Evolutionary conservation across 1,139 yeast genomes (phyloP), one percentile per base, ranked within the genome.

Genomic region (Sugiyamaella novakii): DNA sequence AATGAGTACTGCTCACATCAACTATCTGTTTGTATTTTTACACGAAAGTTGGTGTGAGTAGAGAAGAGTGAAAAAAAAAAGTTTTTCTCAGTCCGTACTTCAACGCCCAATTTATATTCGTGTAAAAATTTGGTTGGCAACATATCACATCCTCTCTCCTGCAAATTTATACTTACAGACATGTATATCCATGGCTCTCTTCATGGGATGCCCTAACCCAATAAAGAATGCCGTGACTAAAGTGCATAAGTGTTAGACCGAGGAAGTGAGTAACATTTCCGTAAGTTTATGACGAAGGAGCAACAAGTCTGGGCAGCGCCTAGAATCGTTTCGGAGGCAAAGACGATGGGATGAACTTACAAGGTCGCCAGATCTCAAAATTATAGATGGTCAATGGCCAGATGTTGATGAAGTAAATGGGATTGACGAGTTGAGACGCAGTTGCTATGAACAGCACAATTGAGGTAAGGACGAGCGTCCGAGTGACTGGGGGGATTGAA

Each of bases 321-420:
- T n/a, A n/a, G n/a, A n/a, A n/a, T n/a, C 18, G 34, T 22, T 18
- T 8, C 10, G 35, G 18, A 15, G 11, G 4, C 35, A 17, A 15
- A 12, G 21, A 36, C 2, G n/a, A 12, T 6, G 31, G 31, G 31
- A 10, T 12, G 14, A 10, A 54, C 67, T 21, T 58, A 64, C 68
- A 29, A 5, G 66, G 68, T 25, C 71, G 55, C 71, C 71, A 67
- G 43, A 67, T 17, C 36, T 67, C 67, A 1, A 58, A 41, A 25
- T 54, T 54, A 11, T 46, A 49, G 11, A 63, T 25, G 3, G 64
- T 58, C 33, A 38, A 42, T 11, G 62, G 58, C 70, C 70, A 67
- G 48, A 53, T 46, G 47, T 64, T 62, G 46, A 62, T 46, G 19
- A 66, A 45, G 31, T 50, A 48, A 11, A 33, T 12, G 10, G 19